phyloP scores from a whole-genome alignment of 768 basidiomycete genomes.

The Gloeostereum incarnatum region DNA sequence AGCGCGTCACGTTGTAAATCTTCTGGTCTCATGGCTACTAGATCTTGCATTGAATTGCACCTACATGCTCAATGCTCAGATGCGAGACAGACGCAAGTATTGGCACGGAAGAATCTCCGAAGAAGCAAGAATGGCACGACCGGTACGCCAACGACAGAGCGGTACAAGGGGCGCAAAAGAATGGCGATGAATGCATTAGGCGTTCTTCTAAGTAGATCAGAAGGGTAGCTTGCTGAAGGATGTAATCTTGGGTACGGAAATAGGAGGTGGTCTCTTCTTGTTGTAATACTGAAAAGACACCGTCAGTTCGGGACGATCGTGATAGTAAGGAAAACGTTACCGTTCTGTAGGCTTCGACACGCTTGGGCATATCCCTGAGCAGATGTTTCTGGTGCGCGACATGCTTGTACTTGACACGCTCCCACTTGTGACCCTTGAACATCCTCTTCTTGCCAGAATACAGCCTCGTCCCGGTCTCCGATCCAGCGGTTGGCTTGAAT shows the following conservation, averaged over 20 bases:
- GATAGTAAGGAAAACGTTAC: slow-evolving; percentile 26
- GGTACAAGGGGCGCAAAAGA: too few relatives aligned
- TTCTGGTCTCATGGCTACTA: too few relatives aligned
- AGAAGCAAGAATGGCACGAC: too few relatives aligned
- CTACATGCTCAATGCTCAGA: too few relatives aligned
- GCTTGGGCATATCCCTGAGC: slow-evolving; percentile 61
- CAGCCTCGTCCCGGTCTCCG: slow-evolving; percentile 50
- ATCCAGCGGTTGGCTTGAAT: slow-evolving; percentile 34
- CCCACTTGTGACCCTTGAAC: slow-evolving; percentile 94
- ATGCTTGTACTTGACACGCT: slow-evolving; percentile 44
- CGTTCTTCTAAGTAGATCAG: background rate
- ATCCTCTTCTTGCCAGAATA: slow-evolving; percentile 74
- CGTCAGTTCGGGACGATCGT: background rate
- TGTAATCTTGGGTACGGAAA: background rate
- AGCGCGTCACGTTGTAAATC: too few relatives aligned
- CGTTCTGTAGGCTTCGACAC: slow-evolving; percentile 56
- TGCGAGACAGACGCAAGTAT: too few relatives aligned
- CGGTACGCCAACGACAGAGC: too few relatives aligned
- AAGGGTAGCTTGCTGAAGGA: slow-evolving; percentile 1
- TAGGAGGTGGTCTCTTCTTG: slow-evolving; percentile 1
- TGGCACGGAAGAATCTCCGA: too few relatives aligned
- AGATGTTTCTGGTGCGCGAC: slow-evolving; percentile 41
- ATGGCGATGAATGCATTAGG: too few relatives aligned
- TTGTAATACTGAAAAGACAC: slow-evolving; percentile 3
- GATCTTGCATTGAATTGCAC: too few relatives aligned